phyloP scores from a whole-genome alignment of 2,329 filamentous ascomycete species.

The Diaporthe caulivora region DNA sequence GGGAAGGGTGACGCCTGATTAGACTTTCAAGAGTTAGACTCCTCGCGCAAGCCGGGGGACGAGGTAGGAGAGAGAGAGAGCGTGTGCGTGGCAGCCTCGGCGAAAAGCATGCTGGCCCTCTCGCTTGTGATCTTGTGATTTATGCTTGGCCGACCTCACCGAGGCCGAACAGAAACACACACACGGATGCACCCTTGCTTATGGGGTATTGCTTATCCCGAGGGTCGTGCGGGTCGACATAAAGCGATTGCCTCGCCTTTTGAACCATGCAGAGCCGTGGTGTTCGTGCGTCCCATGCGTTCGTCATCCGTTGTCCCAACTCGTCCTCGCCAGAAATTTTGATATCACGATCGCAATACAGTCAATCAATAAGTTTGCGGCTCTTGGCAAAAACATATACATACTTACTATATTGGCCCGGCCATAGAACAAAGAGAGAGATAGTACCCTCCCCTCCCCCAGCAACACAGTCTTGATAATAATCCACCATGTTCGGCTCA shows the following conservation, averaged over 20 bases:
- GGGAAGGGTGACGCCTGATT: constrained; percentile 14
- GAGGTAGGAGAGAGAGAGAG: too few species aligned
- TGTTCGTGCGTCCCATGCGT: constrained; percentile 1
- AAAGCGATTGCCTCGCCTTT: constrained; percentile 21
- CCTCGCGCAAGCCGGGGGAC: constrained; percentile 1
- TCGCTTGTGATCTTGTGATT: constrained; percentile 28
- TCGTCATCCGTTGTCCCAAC: constrained; percentile 14
- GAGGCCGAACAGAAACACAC: neutral
- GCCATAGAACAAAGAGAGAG: neutral
- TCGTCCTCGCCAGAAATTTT: neutral
- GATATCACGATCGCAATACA: constrained; percentile 1
- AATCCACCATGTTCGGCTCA: constrained; percentile 24
- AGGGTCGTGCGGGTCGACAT: constrained; percentile 5
- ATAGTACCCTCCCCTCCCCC: too few species aligned
- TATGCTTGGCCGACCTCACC: constrained; percentile 22
- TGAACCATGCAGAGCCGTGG: neutral
- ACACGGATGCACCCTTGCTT: neutral
- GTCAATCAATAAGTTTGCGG: neutral
- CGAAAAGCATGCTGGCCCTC: constrained; percentile 2
- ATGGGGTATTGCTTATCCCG: constrained; percentile 19
- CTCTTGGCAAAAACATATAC: neutral
- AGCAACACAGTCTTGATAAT: neutral
- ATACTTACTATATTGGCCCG: neutral
- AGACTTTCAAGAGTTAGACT: constrained; percentile 22
- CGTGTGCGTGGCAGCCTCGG: constrained; percentile 20